A percentile compares a stretch with the other conserved stretches of the same genome.
phyloP scores from a whole-genome alignment of 352 stramenopile genomes.

The Phytophthora aleatoria region DNA sequence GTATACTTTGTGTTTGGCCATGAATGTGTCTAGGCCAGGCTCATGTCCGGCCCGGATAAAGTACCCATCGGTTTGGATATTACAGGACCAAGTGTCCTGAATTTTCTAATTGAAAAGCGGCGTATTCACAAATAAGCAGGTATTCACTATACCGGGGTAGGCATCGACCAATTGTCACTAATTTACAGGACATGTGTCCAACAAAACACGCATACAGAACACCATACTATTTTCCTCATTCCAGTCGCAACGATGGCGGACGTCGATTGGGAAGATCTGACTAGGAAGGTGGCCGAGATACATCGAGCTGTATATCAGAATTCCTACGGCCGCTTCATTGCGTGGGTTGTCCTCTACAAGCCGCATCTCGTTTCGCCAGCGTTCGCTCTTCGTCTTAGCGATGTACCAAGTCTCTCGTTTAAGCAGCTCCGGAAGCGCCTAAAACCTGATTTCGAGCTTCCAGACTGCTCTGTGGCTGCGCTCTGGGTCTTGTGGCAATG shows the following conservation, averaged over 20 bases:
- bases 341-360: constrained; percentile 13
- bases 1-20: too few species aligned
- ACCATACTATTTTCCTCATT: neutral
- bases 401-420: constrained; percentile 1
- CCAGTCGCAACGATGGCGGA: neutral
- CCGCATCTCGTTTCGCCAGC: neutral
- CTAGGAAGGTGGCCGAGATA: constrained; percentile 5
- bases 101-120: constrained; percentile 3
- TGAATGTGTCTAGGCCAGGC: too few species aligned
- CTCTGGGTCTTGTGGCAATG: constrained; percentile 13
- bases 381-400: constrained; percentile 1
- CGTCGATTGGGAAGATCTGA: constrained; percentile 10
- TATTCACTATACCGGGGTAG: neutral
- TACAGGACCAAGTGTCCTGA: neutral
- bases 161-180: neutral
- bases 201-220: neutral
- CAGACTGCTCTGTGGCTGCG: constrained; percentile 6
- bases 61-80: neutral
- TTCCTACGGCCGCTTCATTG: constrained; percentile 20
- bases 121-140: neutral
- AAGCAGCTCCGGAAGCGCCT: constrained; percentile 7
- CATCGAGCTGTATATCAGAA: constrained; percentile 13
- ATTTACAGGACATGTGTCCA: constrained; percentile 2
- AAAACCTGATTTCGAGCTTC: constrained; percentile 8
- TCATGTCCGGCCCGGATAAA: too few species aligned